Conservation (phyloP, 768 basidiomycete genomes). For the Suillus bovinus region DNA sequence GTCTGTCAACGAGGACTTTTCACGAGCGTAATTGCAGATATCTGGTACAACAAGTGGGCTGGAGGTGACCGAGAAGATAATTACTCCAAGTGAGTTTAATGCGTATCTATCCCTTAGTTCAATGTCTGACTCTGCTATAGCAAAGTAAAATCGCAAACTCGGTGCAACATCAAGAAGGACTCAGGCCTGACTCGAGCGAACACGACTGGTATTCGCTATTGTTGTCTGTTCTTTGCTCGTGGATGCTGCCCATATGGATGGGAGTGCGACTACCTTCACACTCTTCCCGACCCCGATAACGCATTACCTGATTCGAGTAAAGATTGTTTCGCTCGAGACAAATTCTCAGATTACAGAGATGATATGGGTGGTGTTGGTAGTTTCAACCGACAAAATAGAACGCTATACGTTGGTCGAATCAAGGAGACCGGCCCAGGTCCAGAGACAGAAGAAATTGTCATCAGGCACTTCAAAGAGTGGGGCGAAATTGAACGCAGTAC, state of each 20-base stretch:
- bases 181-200: slow-evolving; percentile 94
- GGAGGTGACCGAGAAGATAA: slow-evolving; percentile 97
- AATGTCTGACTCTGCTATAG: slow-evolving; percentile 38
- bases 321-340: slow-evolving; percentile 96
- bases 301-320: slow-evolving; percentile 87
- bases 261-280: slow-evolving; percentile 97
- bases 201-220: slow-evolving; percentile 88
- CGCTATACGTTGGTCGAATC: slow-evolving; percentile 92
- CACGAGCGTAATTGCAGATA: slow-evolving; percentile 51
- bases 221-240: slow-evolving; percentile 92
- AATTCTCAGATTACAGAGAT: slow-evolving; percentile 95
- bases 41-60: slow-evolving; percentile 99
- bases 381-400: slow-evolving; percentile 92
- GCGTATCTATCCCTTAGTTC: not conserved
- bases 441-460: slow-evolving; percentile 91
- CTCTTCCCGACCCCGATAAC: slow-evolving; percentile 69
- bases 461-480: slow-evolving; percentile 94
- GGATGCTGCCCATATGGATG: slow-evolving; percentile 98
- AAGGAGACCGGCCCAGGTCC: slow-evolving; percentile 85
- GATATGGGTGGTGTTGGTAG: slow-evolving; percentile 99
- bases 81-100: slow-evolving; percentile 79
- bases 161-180: slow-evolving; percentile 87
- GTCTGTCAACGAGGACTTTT: slow-evolving; percentile 7
- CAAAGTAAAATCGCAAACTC: slow-evolving; percentile 92
- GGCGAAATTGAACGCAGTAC: slow-evolving; percentile 89